These are phyloP conservation scores for Suillus spraguei DNA, from an alignment of 768 basidiomycete species.

Conservation along the genomic window DNA sequence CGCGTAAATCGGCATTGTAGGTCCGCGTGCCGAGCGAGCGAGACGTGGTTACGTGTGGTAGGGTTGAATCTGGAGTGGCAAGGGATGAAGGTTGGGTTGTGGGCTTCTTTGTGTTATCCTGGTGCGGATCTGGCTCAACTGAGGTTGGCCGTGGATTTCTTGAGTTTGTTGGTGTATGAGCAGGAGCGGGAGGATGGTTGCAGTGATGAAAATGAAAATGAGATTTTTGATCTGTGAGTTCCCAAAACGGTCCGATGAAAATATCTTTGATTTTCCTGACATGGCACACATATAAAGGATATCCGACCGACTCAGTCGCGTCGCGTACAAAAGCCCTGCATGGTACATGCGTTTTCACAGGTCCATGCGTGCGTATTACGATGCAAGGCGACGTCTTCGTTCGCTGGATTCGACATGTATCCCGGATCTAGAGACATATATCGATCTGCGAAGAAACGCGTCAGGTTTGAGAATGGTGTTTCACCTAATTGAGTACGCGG, in stretches of 20 bases:
- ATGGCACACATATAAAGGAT: constrained; percentile 32
- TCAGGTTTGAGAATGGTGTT: constrained; percentile 53
- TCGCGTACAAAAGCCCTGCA: constrained; percentile 34
- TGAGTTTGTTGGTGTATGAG: constrained; percentile 43
- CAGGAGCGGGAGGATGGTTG: constrained; percentile 12
- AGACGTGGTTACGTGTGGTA: constrained; percentile 28
- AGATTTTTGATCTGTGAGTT: constrained; percentile 28
- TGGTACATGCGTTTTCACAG: constrained; percentile 48
- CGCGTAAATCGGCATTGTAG: constrained; percentile 32
- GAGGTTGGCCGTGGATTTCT: constrained; percentile 50
- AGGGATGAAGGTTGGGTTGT: constrained; percentile 46
- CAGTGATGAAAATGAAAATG: constrained; percentile 16
- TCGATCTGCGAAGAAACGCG: constrained; percentile 47
- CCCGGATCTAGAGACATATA: constrained; percentile 49
- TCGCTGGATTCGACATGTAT: constrained; percentile 24
- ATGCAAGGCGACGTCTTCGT: constrained; percentile 34
- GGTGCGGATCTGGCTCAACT: constrained; percentile 59
- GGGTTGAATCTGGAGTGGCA: constrained; percentile 27
- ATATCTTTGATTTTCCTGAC: constrained; percentile 17
- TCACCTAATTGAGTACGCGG: constrained; percentile 53
- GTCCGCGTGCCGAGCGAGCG: constrained; percentile 30
- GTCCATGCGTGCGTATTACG: constrained; percentile 35
- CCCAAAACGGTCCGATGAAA: background rate
- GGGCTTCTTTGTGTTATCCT: constrained; percentile 62
- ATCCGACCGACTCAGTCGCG: constrained; percentile 38